Conservation (phyloP, 345 rosid genomes). For the Angophora floribunda region DNA sequence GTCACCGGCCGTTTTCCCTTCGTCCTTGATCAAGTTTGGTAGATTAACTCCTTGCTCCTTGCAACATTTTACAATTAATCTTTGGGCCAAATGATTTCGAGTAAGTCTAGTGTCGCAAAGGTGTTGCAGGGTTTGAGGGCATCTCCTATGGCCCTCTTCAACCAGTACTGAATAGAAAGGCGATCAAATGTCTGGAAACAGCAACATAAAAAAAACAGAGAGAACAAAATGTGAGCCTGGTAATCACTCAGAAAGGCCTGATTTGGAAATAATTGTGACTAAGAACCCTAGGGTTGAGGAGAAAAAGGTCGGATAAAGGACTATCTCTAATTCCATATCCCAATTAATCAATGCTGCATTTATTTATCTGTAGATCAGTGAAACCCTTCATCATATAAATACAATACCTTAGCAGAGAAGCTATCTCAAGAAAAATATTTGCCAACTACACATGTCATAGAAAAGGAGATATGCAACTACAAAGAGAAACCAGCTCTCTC, state of each 20-base stretch:
- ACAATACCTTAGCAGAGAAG: not conserved
- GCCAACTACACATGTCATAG: not conserved
- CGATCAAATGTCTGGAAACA: slow-evolving; percentile 49
- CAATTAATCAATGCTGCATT: not conserved
- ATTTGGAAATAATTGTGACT: not conserved
- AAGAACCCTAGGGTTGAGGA: not conserved
- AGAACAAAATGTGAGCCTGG: not conserved
- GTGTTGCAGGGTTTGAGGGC: slow-evolving; percentile 33
- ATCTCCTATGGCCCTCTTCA: slow-evolving; percentile 26
- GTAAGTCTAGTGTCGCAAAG: slow-evolving; percentile 27
- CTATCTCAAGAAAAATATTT: not conserved
- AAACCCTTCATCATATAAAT: not conserved
- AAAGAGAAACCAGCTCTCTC: not conserved
- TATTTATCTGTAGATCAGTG: not conserved
- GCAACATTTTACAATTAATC: slow-evolving; percentile 46
- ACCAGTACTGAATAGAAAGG: slow-evolving; percentile 25
- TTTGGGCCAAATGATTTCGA: slow-evolving; percentile 27
- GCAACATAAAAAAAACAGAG: not conserved
- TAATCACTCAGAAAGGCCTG: not conserved
- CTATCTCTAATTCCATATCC: not conserved
- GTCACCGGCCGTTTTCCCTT: slow-evolving; percentile 5
- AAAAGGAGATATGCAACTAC: not conserved
- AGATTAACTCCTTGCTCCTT: slow-evolving; percentile 12
- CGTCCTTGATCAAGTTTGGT: not conserved
- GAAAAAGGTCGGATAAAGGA: not conserved